Evolutionary conservation across 768 basidiomycete genomes (phyloP), one percentile per base, ranked within the genome.

Genomic region (Lentinula edodes): DNA sequence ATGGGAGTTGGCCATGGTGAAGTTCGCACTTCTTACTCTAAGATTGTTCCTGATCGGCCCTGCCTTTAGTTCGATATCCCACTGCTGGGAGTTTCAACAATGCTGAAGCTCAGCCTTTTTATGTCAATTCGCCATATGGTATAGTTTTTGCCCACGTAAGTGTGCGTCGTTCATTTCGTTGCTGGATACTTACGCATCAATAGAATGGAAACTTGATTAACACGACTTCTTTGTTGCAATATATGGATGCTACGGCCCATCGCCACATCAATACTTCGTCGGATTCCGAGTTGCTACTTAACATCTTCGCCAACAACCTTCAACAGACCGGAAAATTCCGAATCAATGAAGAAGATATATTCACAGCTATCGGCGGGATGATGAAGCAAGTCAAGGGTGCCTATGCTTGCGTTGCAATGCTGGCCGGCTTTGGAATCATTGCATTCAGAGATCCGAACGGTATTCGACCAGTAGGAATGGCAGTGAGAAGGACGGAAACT

Each of bases 91-190:
- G 93, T 70, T 97, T 94, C 62, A 91, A 95, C 61, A 91, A 97
- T 66, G 89, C 96, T 10, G 97, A 99, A 72, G 95, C 97, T 7
- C 97, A 99, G 71, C 97, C 97, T 1, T 99, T 99, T 81, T 99
- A 99, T 72, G 97, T 99, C 68, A 99, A 99, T 78, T 96, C 95
- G n/a, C 97, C 97, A 3, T 99, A 98, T 73, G 97, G 97, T 56
- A 96, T 99, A 70, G 93, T 95, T 64, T 90, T 99, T 71, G 97
- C 93, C 18, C 96, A 99, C 80, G 96, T 95, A 72, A 65, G 89
- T 79, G 32, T 38, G 34, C 10, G 12, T 46, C 51, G 18, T 38
- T 34, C 58, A 18, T 58, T 51, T 50, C 18, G 64, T 6, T n/a
- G 34, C 65, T 28, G 56, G 60, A 54, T 62, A 16, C 28, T 60